These are phyloP conservation scores for Tephrocybe sp. DNA, from an alignment of 768 basidiomycete species.

Conservation along the genomic window DNA sequence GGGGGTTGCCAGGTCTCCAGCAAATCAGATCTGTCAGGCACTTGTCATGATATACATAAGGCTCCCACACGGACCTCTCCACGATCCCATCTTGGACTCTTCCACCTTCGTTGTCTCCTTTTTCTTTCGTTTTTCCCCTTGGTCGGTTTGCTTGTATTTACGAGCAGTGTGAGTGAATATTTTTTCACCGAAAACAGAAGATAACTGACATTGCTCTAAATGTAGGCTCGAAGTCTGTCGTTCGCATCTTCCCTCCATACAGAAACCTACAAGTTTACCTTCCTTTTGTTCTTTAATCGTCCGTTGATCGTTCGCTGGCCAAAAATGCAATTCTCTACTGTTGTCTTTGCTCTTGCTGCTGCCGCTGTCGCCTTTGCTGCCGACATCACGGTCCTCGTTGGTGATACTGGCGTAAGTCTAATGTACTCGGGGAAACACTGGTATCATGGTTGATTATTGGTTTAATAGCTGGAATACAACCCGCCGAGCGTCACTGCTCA, in stretches of 20 bases:
- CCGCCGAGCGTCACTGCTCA: conserved; percentile 40
- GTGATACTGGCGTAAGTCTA: conserved; percentile 33
- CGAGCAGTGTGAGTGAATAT: conserved; percentile 45
- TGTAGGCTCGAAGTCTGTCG: conserved; percentile 35
- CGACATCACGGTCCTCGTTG: conserved; percentile 39
- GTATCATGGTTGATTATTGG: not conserved
- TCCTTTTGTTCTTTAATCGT: conserved; percentile 13
- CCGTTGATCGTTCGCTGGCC: conserved; percentile 23
- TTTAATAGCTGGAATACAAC: conserved; percentile 34
- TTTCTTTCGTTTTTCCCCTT: conserved; percentile 17
- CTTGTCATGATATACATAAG: conserved; percentile 1
- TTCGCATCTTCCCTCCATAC: conserved; percentile 5
- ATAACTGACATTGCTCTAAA: not conserved
- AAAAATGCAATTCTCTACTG: conserved; percentile 54
- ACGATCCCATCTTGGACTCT: not conserved
- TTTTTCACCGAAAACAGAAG: not conserved
- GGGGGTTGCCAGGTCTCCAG: not conserved
- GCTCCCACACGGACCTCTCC: not conserved
- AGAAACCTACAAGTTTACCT: not conserved
- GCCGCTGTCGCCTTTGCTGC: conserved; percentile 38
- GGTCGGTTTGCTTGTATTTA: conserved; percentile 35
- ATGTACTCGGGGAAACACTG: too few relatives aligned
- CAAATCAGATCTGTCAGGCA: not conserved
- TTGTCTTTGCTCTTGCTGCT: conserved; percentile 40
- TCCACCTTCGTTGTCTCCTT: conserved; percentile 17